Conservation (phyloP, 2,329 filamentous ascomycete species). For the Colletotrichum musicola region DNA sequence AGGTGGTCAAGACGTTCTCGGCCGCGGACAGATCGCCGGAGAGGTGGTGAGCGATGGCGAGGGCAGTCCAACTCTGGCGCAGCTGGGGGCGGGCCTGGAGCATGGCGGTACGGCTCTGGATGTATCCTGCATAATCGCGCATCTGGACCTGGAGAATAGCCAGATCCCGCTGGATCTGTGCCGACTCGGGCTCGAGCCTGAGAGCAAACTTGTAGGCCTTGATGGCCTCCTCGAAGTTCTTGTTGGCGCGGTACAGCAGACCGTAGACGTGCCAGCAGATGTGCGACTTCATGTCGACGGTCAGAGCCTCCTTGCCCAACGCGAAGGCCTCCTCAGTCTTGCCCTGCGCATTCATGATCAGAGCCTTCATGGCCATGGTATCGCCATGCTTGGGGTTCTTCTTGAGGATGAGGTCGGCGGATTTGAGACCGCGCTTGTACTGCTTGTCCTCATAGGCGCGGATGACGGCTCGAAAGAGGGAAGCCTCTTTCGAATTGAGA, state of each 20-base stretch:
- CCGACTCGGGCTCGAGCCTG: slow-evolving; percentile 91
- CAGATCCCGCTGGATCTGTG: slow-evolving; percentile 93
- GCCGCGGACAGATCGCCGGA: slow-evolving; percentile 87
- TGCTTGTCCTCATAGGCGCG: slow-evolving; percentile 98
- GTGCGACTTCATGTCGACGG: slow-evolving; percentile 98
- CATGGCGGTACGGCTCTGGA: slow-evolving; percentile 90
- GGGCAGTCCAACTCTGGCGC: slow-evolving; percentile 96
- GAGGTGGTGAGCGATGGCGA: slow-evolving; percentile 93
- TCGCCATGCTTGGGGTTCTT: slow-evolving; percentile 97
- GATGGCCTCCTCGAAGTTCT: slow-evolving; percentile 99
- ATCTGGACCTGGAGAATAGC: slow-evolving; percentile 96
- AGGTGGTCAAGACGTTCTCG: slow-evolving; percentile 90
- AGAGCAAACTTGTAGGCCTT: slow-evolving; percentile 99
- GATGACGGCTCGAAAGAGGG: slow-evolving; percentile 94
- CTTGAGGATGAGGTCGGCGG: slow-evolving; percentile 94
- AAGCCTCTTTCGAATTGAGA: slow-evolving; percentile 87
- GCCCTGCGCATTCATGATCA: slow-evolving; percentile 93
- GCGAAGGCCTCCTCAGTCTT: slow-evolving; percentile 95
- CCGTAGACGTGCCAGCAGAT: slow-evolving; percentile 99
- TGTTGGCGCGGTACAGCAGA: slow-evolving; percentile 89
- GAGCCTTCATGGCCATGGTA: slow-evolving; percentile 98
- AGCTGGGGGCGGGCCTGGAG: slow-evolving; percentile 84
- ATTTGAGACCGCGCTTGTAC: slow-evolving; percentile 94
- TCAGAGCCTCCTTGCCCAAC: slow-evolving; percentile 91
- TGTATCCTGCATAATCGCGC: slow-evolving; percentile 93